phyloP scores from a whole-genome alignment of 495 filamentous ascomycete genomes.

The Aspergillus kassunensis region DNA sequence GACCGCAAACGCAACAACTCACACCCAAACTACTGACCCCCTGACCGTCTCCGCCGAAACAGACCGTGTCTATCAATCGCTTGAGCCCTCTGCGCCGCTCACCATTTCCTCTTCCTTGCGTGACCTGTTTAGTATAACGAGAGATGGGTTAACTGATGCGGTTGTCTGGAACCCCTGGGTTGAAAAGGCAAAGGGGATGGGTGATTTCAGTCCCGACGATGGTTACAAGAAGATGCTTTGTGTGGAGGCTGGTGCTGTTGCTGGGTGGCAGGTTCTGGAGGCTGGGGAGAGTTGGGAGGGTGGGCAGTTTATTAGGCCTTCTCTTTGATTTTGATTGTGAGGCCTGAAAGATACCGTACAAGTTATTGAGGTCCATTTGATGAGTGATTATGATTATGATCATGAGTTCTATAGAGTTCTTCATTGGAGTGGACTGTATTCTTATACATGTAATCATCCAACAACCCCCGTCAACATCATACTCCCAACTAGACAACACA shows the following conservation, averaged over 20 bases:
- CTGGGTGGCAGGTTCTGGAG: conserved; percentile 77
- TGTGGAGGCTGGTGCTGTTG: conserved; percentile 84
- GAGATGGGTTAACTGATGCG: conserved; percentile 78
- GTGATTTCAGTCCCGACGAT: conserved; percentile 83
- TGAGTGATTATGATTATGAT: no score
- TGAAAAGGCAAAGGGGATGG: conserved; percentile 75
- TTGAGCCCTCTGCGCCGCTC: conserved; percentile 55
- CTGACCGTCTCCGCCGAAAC: conserved; percentile 67
- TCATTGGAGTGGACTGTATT: no score
- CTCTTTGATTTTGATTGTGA: no score
- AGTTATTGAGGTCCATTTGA: no score
- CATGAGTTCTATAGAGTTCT: no score
- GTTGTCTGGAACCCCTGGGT: conserved; percentile 98
- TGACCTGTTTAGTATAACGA: conserved; percentile 62
- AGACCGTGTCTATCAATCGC: conserved; percentile 72
- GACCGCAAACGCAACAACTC: conserved; percentile 54
- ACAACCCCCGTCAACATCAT: no score
- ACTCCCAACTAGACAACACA: no score
- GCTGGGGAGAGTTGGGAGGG: conserved; percentile 86
- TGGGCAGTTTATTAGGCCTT: conserved; percentile 64
- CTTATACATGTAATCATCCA: no score
- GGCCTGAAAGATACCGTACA: no score
- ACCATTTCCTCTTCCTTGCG: conserved; percentile 56
- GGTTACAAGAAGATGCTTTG: conserved; percentile 92
- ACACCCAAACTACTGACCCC: conserved; percentile 50